phyloP scores from a whole-genome alignment of 2,329 filamentous ascomycete species.

The Monascus ruber region DNA sequence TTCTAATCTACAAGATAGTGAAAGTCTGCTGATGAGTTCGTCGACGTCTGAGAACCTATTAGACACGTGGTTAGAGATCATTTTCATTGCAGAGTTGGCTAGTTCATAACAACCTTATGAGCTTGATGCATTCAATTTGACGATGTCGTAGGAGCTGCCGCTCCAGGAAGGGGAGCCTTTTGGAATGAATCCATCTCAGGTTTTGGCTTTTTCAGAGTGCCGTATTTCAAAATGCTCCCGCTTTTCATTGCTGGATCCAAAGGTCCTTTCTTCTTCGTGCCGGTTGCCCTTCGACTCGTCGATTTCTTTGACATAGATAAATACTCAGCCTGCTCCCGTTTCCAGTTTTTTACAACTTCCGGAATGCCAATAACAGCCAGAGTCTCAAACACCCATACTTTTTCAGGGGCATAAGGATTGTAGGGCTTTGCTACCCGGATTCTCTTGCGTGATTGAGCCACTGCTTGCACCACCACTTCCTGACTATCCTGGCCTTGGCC shows the following conservation, averaged over 20 bases:
- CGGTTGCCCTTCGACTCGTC: slow-evolving; percentile 12
- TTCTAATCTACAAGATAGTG: too few species aligned
- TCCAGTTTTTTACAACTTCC: slow-evolving; percentile 54
- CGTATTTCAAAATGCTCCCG: slow-evolving; percentile 31
- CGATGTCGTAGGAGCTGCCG: slow-evolving; percentile 10
- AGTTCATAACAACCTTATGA: neutral
- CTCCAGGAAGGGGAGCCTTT: slow-evolving; percentile 19
- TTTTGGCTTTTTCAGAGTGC: slow-evolving; percentile 26
- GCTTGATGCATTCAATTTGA: slow-evolving; percentile 7
- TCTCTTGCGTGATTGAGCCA: slow-evolving; percentile 13
- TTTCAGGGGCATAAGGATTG: slow-evolving; percentile 54
- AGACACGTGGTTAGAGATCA: neutral
- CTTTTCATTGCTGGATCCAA: slow-evolving; percentile 31
- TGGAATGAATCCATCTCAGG: slow-evolving; percentile 18
- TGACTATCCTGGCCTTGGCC: slow-evolving; percentile 11
- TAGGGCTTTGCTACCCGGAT: slow-evolving; percentile 31
- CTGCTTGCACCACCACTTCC: slow-evolving; percentile 8
- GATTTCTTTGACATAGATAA: slow-evolving; percentile 16
- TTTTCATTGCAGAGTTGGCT: neutral
- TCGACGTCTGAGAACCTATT: neutral
- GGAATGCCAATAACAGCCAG: slow-evolving; percentile 55
- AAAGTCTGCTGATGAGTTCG: neutral
- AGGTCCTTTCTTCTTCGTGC: slow-evolving; percentile 23
- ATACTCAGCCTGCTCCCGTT: slow-evolving; percentile 28
- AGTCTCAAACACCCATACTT: slow-evolving; percentile 57